Base-by-base conservation (phyloP, 2,329 filamentous ascomycete species). In the Diaporthe aspalathi region DNA sequence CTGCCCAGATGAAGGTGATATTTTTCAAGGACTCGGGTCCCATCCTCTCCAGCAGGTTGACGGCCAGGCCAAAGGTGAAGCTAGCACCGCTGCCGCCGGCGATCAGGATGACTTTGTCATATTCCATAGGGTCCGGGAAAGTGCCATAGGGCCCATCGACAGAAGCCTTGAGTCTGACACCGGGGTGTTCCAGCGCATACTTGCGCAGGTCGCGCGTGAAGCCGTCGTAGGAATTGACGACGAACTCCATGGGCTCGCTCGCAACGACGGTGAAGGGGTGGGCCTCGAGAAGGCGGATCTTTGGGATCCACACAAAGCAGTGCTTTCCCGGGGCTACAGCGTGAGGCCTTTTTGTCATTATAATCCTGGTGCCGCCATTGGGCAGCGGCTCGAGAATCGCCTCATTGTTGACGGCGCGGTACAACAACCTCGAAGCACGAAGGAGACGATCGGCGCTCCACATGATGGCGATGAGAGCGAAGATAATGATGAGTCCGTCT, bases 191-290 rank as follows among this genome's bases (percentile, higher is more conserved):
- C 11, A 80, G 57, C 0, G 89, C 89, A 73, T 85, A 85, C 27
- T 82, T 79, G 78, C 90, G 85, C 17, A 91, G 79, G 67, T 86
- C 84, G 14, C 82, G 81, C 0, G 89, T 91, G 76, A 91, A 91
- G 7, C 89, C 89, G 74, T 88, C 84, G 73, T 88, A 84, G 0
- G 88, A 85, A 62, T 85, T 84, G 67, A 91, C 84, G 27, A 91
- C 84, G 63, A 91, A 88, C 79, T 91, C 88, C 38, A 89, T 76
- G 0, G 87, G 86, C 40, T 84, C 78, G 20, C 82, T 83, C 27
- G 83, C 79, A 27, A 87, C 86, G 62, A 91, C 87, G 2, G 89
- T 91, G 74, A 92, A 92, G 0, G 90, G 90, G 73, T 92, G 90
- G 2, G 86, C 89, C 78, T 92, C 87, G 22, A 87, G 80, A 1